phyloP scores from a whole-genome alignment of 1,139 yeast genomes.

The Blastobotrys buckinghamii region DNA sequence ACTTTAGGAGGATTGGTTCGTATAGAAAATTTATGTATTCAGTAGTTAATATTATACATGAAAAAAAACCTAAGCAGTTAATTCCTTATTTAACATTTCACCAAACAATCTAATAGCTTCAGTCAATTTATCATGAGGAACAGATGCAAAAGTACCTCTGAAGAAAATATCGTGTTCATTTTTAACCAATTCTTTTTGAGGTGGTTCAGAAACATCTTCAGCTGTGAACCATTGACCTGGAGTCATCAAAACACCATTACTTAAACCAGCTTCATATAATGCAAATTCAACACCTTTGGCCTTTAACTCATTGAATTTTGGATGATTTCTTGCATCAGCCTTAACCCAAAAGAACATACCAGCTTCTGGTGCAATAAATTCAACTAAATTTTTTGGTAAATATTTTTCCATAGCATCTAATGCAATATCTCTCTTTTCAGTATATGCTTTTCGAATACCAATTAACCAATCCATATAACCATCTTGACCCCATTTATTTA shows the following conservation, averaged over 20 bases:
- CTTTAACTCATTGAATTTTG: slow-evolving; percentile 69
- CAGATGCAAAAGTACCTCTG: slow-evolving; percentile 91
- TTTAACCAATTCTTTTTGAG: slow-evolving; percentile 37
- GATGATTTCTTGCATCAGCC: slow-evolving; percentile 75
- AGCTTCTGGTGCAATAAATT: slow-evolving; percentile 71
- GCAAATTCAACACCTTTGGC: slow-evolving; percentile 52
- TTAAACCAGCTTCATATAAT: slow-evolving; percentile 58
- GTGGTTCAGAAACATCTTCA: slow-evolving; percentile 38
- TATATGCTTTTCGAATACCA: slow-evolving; percentile 75
- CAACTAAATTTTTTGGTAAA: slow-evolving; percentile 53
- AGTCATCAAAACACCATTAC: slow-evolving; percentile 65
- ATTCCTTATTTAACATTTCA: slow-evolving; percentile 42
- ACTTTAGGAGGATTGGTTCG: slow-evolving; percentile 62
- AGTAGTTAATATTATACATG: slow-evolving; percentile 34
- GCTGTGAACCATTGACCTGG: slow-evolving; percentile 89
- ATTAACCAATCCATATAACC: slow-evolving; percentile 86
- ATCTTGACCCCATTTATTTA: slow-evolving; percentile 67
- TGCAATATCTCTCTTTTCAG: slow-evolving; percentile 71
- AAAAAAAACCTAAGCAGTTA: slow-evolving; percentile 21
- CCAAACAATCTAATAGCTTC: slow-evolving; percentile 63
- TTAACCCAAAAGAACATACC: slow-evolving; percentile 89
- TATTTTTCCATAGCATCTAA: slow-evolving; percentile 56
- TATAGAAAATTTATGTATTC: slow-evolving; percentile 38
- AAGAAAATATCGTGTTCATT: slow-evolving; percentile 50
- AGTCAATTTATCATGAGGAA: slow-evolving; percentile 53